phyloP scores from a whole-genome alignment of 2,329 filamentous ascomycete species.

The Penicillium crustosum region DNA sequence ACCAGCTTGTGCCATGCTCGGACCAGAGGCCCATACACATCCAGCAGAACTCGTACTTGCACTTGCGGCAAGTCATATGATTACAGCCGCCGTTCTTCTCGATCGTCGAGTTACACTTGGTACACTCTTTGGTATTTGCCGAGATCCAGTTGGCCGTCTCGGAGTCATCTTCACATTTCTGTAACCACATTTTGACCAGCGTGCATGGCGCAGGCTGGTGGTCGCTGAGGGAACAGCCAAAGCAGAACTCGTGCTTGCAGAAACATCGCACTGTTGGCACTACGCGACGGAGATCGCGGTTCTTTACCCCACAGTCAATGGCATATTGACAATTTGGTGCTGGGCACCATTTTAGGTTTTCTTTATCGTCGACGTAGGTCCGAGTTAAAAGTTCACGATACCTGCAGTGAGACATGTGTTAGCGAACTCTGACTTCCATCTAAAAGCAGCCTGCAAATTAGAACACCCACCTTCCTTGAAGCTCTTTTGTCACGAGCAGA shows the following conservation, averaged over 20 bases:
- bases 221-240: conserved; percentile 84
- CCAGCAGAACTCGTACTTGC: conserved; percentile 97
- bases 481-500: conserved; percentile 63
- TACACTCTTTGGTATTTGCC: conserved; percentile 97
- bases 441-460: background rate
- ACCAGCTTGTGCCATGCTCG: conserved; percentile 98
- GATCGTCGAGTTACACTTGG: conserved; percentile 92
- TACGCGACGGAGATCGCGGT: conserved; percentile 77
- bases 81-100: conserved; percentile 99
- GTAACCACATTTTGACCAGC: conserved; percentile 91
- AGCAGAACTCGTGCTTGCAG: conserved; percentile 88
- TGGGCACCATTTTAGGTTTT: conserved; percentile 94
- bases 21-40: conserved; percentile 99
- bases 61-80: conserved; percentile 96
- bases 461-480: conserved; percentile 54
- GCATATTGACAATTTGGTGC: conserved; percentile 96
- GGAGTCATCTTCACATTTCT: conserved; percentile 97
- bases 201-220: conserved; percentile 92
- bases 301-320: conserved; percentile 82
- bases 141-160: conserved; percentile 99
- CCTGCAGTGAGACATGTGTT: conserved; percentile 42
- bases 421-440: conserved; percentile 1
- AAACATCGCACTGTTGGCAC: conserved; percentile 87
- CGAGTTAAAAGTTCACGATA: conserved; percentile 86
- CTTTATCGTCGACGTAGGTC: conserved; percentile 96